phyloP scores from a whole-genome alignment of 352 stramenopile species.

The Phytopythium boreale region DNA sequence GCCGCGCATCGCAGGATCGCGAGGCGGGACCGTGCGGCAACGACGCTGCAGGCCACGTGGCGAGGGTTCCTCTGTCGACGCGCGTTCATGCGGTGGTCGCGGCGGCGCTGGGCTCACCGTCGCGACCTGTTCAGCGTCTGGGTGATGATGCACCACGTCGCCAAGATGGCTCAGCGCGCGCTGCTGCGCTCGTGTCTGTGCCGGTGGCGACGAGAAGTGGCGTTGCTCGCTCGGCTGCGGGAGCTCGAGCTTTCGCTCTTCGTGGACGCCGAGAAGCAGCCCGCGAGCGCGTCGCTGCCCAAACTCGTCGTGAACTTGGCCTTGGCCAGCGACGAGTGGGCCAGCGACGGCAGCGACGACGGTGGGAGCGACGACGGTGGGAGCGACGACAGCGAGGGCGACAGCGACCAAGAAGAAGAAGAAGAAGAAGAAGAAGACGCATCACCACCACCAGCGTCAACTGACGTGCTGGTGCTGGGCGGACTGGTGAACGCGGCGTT shows the following conservation, averaged over 20 bases:
- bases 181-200: conserved; percentile 37
- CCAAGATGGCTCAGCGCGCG: conserved; percentile 24
- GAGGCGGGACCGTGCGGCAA: conserved; percentile 24
- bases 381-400: conserved; percentile 2
- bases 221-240: conserved; percentile 39
- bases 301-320: conserved; percentile 73
- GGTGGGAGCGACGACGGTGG: background rate
- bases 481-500: conserved; percentile 61
- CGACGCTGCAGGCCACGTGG: conserved; percentile 53
- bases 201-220: conserved; percentile 47
- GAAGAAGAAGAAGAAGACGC: background rate
- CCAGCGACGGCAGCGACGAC: conserved; percentile 17
- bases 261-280: conserved; percentile 39
- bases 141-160: conserved; percentile 39
- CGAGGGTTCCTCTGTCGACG: conserved; percentile 40
- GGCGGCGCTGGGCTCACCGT: conserved; percentile 20
- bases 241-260: conserved; percentile 65
- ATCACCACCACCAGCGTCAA: conserved; percentile 5
- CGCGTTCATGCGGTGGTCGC: conserved; percentile 45
- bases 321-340: conserved; percentile 21
- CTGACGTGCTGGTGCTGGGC: conserved; percentile 20
- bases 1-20: conserved; percentile 13
- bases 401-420: conserved; percentile 1
- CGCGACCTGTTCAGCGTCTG: conserved; percentile 47
- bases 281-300: conserved; percentile 28